phyloP scores from a whole-genome alignment of 768 basidiomycete species.

The Saitozyma podzolica region DNA sequence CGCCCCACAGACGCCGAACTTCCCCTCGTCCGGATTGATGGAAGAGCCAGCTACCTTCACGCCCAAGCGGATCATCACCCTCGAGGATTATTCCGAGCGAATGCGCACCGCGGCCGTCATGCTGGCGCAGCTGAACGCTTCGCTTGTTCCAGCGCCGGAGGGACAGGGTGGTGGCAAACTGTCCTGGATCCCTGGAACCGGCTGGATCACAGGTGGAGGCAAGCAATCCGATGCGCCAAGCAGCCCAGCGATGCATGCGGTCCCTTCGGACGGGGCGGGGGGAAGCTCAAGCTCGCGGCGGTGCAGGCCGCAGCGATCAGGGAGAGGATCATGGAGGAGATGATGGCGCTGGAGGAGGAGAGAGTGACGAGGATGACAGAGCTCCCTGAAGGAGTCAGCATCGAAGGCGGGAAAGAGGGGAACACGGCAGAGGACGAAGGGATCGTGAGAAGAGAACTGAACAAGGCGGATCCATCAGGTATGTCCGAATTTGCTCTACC shows the following conservation, averaged over 20 bases:
- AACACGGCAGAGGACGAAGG: constrained; percentile 83
- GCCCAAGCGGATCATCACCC: constrained; percentile 60
- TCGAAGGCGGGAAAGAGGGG: constrained; percentile 10
- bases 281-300: constrained; percentile 66
- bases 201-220: constrained; percentile 55
- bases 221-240: constrained; percentile 1
- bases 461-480: constrained; percentile 91
- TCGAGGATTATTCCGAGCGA: constrained; percentile 96
- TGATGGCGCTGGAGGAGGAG: constrained; percentile 94
- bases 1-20: constrained; percentile 6
- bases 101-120: constrained; percentile 99
- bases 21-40: not conserved
- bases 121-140: constrained; percentile 91
- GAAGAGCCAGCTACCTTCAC: constrained; percentile 4
- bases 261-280: constrained; percentile 56
- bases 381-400: constrained; percentile 38
- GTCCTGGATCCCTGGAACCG: constrained; percentile 62
- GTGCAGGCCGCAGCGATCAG: constrained; percentile 86
- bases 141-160: constrained; percentile 45
- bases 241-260: constrained; percentile 3
- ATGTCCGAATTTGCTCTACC: constrained; percentile 12
- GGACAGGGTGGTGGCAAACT: constrained; percentile 51
- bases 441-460: constrained; percentile 88
- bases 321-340: constrained; percentile 96
- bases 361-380: constrained; percentile 84